Base-by-base conservation (phyloP, 495 filamentous ascomycete species). In the Penicillium macrosclerotiorum region DNA sequence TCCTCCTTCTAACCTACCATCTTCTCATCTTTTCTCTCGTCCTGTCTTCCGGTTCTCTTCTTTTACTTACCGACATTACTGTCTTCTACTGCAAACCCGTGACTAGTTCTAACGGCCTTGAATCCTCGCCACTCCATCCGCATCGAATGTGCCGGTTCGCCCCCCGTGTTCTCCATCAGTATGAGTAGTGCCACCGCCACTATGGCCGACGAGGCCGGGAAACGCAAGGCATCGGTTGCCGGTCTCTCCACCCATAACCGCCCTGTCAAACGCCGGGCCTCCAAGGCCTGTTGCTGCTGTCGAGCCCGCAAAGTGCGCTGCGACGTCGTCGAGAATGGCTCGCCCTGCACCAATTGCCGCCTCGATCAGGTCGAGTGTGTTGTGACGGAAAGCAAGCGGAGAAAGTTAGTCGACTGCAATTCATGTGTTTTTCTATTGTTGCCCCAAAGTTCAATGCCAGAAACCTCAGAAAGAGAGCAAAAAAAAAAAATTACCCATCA, bases 301-400 rank as follows among this genome's bases (percentile, higher is more conserved):
- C 77, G 90, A 42, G 79, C 86, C 18, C 82, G 90, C 54, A 96
- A 96, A 65, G 90, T 96, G n/a, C 77, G 90, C 36, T 96, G 90
- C 70, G 89, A 96, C 71, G 90, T 95, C 47, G 88, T 91, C 33
- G 88, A 94, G 54, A 84, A 84, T 67, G 86, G 86, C 25, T 81
- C 84, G 20, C 90, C 90, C 4, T 96, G 90, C 62, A 89, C 85
- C 14, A 96, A 95, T 69, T 96, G 90, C 70, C 77, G 87, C 20
- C 74, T 90, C 65, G 90, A 96, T 63, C 83, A 88, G 52, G 89
- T 95, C 41, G 85, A 89, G 53, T 96, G 90, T 69, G 74, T 91
- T 29, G 86, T 95, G 7, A 88, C 88, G 33, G 90, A 95, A 62
- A 94, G 90, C 75, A 89, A 90, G 61, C 81, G 90, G 47, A 84